phyloP scores from a whole-genome alignment of 352 stramenopile species.

The Phytopythium litorale region DNA sequence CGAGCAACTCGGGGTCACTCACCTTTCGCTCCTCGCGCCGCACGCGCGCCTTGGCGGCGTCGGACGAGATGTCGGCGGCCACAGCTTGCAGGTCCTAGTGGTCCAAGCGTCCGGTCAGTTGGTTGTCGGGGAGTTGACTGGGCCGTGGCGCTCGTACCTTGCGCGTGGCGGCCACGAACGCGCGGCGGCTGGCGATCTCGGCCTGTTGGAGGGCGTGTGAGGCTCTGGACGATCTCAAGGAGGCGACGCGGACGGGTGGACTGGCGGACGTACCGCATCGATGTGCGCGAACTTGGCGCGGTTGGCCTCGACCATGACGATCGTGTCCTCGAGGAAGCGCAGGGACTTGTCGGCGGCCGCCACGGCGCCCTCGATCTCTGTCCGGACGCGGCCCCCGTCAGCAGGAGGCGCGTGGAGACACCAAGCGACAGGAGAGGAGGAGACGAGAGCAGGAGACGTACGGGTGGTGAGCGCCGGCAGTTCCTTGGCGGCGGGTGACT shows the following conservation, averaged over 20 bases:
- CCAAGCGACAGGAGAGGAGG: background rate
- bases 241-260: background rate
- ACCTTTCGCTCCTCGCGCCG: slow-evolving; percentile 68
- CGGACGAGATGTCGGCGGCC: slow-evolving; percentile 49
- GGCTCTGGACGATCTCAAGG: background rate
- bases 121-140: no score
- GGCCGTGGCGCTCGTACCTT: slow-evolving; percentile 16
- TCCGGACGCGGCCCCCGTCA: background rate
- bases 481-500: slow-evolving; percentile 41
- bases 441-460: slow-evolving; percentile 14
- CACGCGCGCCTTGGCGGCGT: slow-evolving; percentile 52
- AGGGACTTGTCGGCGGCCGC: slow-evolving; percentile 63
- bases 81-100: slow-evolving; percentile 53
- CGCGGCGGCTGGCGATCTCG: slow-evolving; percentile 63
- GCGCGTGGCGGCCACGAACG: slow-evolving; percentile 55
- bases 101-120: no score
- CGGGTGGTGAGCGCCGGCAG: slow-evolving; percentile 49
- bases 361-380: slow-evolving; percentile 59
- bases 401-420: background rate
- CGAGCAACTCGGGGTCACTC: background rate
- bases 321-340: slow-evolving; percentile 81
- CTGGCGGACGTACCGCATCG: slow-evolving; percentile 34
- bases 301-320: slow-evolving; percentile 79
- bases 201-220: slow-evolving; percentile 12
- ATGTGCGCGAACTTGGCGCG: slow-evolving; percentile 81